phyloP scores from a whole-genome alignment of 2,329 filamentous ascomycete genomes.

The Penicillium sp. region DNA sequence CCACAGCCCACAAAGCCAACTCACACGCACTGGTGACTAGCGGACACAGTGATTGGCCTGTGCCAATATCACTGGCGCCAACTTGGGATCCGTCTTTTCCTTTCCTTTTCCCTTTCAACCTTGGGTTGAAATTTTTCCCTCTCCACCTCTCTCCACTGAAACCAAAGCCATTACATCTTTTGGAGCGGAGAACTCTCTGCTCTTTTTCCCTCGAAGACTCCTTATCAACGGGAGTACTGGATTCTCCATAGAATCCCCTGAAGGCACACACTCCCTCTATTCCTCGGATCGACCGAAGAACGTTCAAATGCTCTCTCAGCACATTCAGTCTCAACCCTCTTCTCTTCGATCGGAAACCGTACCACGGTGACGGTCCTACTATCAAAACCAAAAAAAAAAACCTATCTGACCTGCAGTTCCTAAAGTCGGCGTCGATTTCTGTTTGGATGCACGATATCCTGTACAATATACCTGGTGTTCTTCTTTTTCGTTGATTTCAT shows the following conservation, averaged over 20 bases:
- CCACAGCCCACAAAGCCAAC: conserved; percentile 12
- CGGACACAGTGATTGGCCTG: conserved; percentile 7
- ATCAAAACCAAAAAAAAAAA: conserved; percentile 19
- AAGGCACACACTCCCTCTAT: conserved; percentile 16
- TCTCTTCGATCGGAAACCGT: conserved; percentile 42
- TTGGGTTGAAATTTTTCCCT: conserved; percentile 19
- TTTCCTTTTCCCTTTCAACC: conserved; percentile 7
- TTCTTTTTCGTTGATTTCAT: conserved; percentile 19
- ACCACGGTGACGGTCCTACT: conserved; percentile 43
- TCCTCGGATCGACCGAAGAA: conserved; percentile 27
- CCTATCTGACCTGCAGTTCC: conserved; percentile 18
- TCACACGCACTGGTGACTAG: conserved; percentile 10
- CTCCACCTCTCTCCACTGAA: conserved; percentile 15
- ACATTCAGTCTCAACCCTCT: conserved; percentile 38
- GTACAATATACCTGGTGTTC: conserved; percentile 44
- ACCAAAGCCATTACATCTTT: conserved; percentile 9
- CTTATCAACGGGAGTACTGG: conserved; percentile 2
- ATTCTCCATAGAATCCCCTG: conserved; percentile 3
- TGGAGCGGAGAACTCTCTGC: conserved; percentile 8
- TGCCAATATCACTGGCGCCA: conserved; percentile 9
- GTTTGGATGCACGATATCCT: conserved; percentile 41
- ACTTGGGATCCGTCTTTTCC: conserved; percentile 6
- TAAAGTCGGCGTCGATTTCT: conserved; percentile 34
- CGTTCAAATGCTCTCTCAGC: conserved; percentile 47
- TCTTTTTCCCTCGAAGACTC: conserved; percentile 5